phyloP scores from a whole-genome alignment of 2,329 filamentous ascomycete species.

The Diplodia intermedia region DNA sequence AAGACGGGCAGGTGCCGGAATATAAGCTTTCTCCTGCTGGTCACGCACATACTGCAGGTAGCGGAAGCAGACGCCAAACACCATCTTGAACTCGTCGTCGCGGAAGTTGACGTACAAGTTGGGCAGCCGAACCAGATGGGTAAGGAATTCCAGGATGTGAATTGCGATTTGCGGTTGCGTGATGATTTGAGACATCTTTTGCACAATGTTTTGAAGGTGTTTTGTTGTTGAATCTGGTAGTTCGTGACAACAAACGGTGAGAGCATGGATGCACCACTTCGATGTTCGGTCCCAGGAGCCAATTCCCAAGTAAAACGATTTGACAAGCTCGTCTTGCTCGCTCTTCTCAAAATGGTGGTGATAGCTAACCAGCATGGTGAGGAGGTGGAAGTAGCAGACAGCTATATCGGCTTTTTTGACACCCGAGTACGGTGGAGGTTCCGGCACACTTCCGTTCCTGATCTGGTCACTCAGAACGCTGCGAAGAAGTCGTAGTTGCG shows the following conservation, averaged over 20 bases:
- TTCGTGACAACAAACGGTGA: constrained; percentile 95
- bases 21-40: constrained; percentile 51
- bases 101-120: constrained; percentile 87
- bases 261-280: constrained; percentile 90
- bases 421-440: constrained; percentile 79
- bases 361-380: constrained; percentile 90
- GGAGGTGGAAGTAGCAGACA: constrained; percentile 83
- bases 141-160: constrained; percentile 95
- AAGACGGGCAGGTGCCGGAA: constrained; percentile 43
- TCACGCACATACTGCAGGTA: constrained; percentile 90
- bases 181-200: constrained; percentile 95
- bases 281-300: constrained; percentile 84
- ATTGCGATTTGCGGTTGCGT: constrained; percentile 90
- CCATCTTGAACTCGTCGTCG: constrained; percentile 89
- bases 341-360: constrained; percentile 82
- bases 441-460: constrained; percentile 75
- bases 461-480: constrained; percentile 83
- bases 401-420: constrained; percentile 87
- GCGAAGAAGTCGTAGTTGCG: constrained; percentile 77
- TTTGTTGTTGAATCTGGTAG: constrained; percentile 87
- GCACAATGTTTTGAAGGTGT: constrained; percentile 81
- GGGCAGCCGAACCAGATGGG: constrained; percentile 82
- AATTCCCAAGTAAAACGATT: constrained; percentile 84
- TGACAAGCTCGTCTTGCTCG: constrained; percentile 89
- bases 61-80: constrained; percentile 93